phyloP scores from a whole-genome alignment of 2,329 filamentous ascomycete species.

The Ceratocystis colombiana region DNA sequence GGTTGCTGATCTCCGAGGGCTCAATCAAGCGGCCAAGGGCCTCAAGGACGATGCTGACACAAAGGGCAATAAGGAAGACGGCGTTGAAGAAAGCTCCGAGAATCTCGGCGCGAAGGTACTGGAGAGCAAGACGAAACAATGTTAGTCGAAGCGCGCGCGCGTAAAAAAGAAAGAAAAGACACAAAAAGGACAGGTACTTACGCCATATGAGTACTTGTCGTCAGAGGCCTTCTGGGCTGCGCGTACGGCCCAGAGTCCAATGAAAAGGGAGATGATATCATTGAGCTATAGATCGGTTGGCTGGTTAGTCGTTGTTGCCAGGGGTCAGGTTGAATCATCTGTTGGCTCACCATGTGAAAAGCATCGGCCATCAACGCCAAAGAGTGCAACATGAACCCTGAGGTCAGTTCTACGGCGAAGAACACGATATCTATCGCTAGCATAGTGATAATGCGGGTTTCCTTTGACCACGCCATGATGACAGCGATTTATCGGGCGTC shows the following conservation, averaged over 20 bases:
- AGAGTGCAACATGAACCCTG: slow-evolving; percentile 79
- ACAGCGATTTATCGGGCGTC: not conserved
- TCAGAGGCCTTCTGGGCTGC: slow-evolving; percentile 76
- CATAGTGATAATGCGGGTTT: slow-evolving; percentile 83
- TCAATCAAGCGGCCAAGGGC: slow-evolving; percentile 87
- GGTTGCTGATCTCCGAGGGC: slow-evolving; percentile 75
- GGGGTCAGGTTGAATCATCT: not conserved
- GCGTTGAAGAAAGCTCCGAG: slow-evolving; percentile 94
- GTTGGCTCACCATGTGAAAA: slow-evolving; percentile 76
- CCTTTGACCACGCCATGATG: slow-evolving; percentile 79
- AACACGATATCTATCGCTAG: slow-evolving; percentile 81
- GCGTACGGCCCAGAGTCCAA: slow-evolving; percentile 91
- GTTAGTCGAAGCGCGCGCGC: not conserved
- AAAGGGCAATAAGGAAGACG: slow-evolving; percentile 92
- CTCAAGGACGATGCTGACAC: slow-evolving; percentile 91
- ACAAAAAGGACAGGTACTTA: slow-evolving; percentile 38
- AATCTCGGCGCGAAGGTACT: slow-evolving; percentile 97
- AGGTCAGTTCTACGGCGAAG: slow-evolving; percentile 78
- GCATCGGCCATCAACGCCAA: slow-evolving; percentile 91
- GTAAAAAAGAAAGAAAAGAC: not conserved
- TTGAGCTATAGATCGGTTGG: slow-evolving; percentile 56
- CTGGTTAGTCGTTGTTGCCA: not conserved
- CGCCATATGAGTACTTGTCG: slow-evolving; percentile 90
- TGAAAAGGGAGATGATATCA: slow-evolving; percentile 87
- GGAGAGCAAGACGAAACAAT: slow-evolving; percentile 8